Base-by-base conservation (phyloP, 2,329 filamentous ascomycete species). In the Fusarium hostae region DNA sequence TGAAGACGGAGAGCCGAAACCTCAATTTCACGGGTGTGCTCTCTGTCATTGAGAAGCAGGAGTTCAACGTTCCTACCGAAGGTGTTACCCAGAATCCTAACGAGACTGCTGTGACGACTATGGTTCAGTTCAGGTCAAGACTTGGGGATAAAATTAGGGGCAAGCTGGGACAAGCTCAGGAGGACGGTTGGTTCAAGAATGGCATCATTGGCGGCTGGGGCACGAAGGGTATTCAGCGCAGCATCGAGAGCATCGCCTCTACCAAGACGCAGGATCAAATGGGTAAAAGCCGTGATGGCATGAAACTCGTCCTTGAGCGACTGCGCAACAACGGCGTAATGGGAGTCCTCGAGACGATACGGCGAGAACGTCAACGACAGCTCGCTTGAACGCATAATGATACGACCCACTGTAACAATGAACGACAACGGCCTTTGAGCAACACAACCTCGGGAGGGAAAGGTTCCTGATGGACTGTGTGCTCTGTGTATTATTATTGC, bases 11-110 rank as follows among this genome's bases (percentile, higher is more conserved):
- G 82, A 93, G 90, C 76, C 87, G 89, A 71, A 96, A 96, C 76
- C 85, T 96, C 58, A 94, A 95, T 81, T 95, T 92, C 82, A 93
- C 92, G 9, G 92, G 93, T 66, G 91, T 96, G 22, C 82, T 96
- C 41, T 93, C 90, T 51, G 92, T 96, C 16, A 85, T 94, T 24
- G 93, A 96, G 82, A 86, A 89, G 74, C 93, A 96, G 78, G 83
- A 88, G 62, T 96, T 94, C 81, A 86, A 84, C 34, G 75, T 81
- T 5, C 83, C 85, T 13, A 63, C 75, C 30, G 74, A 78, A 8
- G 67, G 73, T 9, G 72, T 77, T 22, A 35, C 58, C 7, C 63
- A 78, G 22, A 74, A 77, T 13, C 60, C 77, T 12, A 78, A 80
- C 20, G 83, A 82, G 70, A 94, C 92, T 2, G 89, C 90, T 43